Evolutionary conservation across 75 land plant species (phyloP), one percentile per base, ranked within the genome.

Genomic region (Picea sitchensis): DNA sequence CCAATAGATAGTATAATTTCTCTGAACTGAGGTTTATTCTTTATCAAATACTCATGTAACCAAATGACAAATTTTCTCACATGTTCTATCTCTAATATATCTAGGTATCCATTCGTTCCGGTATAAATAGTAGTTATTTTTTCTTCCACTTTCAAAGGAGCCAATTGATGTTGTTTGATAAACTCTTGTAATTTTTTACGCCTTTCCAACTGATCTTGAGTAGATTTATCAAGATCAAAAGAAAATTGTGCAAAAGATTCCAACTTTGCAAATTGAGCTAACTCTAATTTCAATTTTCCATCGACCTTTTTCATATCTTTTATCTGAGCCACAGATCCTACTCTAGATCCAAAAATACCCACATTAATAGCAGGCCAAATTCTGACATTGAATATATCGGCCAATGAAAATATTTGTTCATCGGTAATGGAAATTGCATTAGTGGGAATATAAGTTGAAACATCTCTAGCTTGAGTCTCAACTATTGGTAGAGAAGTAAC

Each of bases 51-150:
- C 51, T 47, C 51, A 5, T 6, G 51, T 47, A 47, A 47, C 7
- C 0, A 0, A 47, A 47, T 0, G 0, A 47, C 6, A 47, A 41
- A 73, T 3, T 73, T 73, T 73, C 7, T 73, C 20, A 73, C 75
- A 0, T 73, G 12, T 73, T 5, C 0, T 5, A 73, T n/a, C 7
- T 73, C 21, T 73, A 47, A 41, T 73, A 73, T 38, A 41, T 73
- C 56, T 9, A 44, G 12, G 36, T 73, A 73, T 73, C 20, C 51
- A 38, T 73, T 73, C 2, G 11, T 47, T 38, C 54, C 0, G 26
- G 23, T 73, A 73, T 73, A 73, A 73, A 73, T 34, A 23, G 30
- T 73, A 73, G 75, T 56, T 73, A 73, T 20, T 41, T 73, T 0
- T 73, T 38, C 18, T 34, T 38, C 56, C 8, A 73, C 56, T 12